Evolutionary conservation across 106 monocot species (phyloP).

Genomic region (Amphibolis antarctica): DNA sequence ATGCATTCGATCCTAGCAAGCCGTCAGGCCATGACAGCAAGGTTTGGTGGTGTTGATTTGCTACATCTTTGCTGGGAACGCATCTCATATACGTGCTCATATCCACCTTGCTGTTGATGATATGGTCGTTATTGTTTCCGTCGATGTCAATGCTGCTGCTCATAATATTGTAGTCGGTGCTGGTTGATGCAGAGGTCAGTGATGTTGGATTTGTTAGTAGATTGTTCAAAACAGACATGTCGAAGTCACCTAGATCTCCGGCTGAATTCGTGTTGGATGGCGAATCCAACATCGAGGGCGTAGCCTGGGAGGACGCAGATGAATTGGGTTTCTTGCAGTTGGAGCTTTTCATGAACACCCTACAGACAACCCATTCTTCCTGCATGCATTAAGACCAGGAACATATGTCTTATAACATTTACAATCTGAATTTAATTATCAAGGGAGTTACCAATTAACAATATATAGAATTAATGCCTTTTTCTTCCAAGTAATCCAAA

Average conservation of each 20-base stretch:
- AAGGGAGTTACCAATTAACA: too few species aligned
- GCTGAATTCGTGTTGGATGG: not conserved
- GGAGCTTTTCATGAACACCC: slow-evolving; percentile 53
- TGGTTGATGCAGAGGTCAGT: slow-evolving; percentile 5
- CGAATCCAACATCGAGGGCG: not conserved
- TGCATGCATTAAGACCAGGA: slow-evolving; percentile 2
- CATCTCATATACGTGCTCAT: slow-evolving; percentile 6
- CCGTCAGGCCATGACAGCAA: not conserved
- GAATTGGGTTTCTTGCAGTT: slow-evolving; percentile 22
- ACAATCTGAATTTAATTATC: too few species aligned
- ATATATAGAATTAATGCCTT: too few species aligned
- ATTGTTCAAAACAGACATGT: slow-evolving; percentile 4
- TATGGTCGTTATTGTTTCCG: not conserved
- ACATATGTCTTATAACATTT: not conserved
- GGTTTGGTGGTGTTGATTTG: slow-evolving; percentile 1
- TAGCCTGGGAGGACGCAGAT: not conserved
- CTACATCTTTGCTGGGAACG: not conserved
- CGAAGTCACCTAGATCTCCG: not conserved
- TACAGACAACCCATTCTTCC: slow-evolving; percentile 76
- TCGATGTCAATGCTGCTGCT: not conserved
- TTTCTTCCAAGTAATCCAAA: too few species aligned
- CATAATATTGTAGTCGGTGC: not conserved
- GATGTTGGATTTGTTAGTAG: not conserved
- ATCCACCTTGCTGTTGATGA: not conserved
- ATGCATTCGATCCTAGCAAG: not conserved